A percentile compares a stretch with the other conserved stretches of the same genome.
Evolutionary conservation across 2,329 filamentous ascomycete species (phyloP).

Genomic region (Furcasterigmium sp.): DNA sequence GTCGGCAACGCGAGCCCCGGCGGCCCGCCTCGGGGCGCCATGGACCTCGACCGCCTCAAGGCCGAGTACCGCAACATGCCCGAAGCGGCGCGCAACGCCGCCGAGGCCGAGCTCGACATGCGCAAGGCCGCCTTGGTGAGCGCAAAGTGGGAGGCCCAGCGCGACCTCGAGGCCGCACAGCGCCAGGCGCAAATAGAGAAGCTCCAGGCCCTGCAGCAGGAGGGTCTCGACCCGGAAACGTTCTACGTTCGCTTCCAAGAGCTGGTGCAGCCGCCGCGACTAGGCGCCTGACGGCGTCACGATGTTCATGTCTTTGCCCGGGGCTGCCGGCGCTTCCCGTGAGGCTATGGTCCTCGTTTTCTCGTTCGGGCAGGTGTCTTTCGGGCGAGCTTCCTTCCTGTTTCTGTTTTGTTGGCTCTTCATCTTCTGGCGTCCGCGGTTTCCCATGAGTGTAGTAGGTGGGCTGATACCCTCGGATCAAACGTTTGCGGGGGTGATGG

Average conservation of each 20-base stretch:
- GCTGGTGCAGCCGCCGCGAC: neutral
- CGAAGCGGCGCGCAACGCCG: conserved; percentile 4
- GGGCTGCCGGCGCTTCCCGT: no score
- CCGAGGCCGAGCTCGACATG: conserved; percentile 2
- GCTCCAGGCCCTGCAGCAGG: conserved; percentile 4
- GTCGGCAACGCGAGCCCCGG: neutral
- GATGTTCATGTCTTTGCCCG: no score
- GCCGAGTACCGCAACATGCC: conserved; percentile 5
- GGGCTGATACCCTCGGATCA: neutral
- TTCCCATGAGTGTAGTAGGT: no score
- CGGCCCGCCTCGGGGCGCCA: neutral
- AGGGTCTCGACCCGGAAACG: conserved; percentile 1
- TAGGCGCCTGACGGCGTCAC: no score
- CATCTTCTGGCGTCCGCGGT: neutral
- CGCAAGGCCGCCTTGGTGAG: conserved; percentile 4
- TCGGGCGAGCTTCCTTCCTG: no score
- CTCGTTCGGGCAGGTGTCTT: no score
- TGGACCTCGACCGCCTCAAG: conserved; percentile 5
- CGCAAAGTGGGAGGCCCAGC: conserved; percentile 1
- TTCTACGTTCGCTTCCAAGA: conserved; percentile 3
- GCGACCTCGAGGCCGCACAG: conserved; percentile 2
- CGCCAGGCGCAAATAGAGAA: neutral
- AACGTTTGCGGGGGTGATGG: neutral
- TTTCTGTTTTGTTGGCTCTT: neutral
- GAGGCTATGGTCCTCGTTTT: no score